phyloP scores from a whole-genome alignment of 345 rosid genomes.

The Salix udensis region DNA sequence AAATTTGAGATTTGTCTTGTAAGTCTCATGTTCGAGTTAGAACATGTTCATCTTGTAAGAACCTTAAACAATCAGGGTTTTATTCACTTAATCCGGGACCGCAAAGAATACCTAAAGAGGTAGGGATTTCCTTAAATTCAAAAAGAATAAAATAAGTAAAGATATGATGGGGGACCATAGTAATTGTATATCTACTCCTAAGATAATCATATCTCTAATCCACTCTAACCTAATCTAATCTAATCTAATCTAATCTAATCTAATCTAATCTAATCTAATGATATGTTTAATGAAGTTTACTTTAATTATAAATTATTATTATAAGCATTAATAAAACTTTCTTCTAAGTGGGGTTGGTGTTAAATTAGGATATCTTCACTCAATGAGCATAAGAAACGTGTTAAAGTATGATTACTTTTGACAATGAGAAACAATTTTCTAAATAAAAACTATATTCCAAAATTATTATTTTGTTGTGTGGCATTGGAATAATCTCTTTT shows the following conservation, averaged over 20 bases:
- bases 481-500: neutral
- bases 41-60: too few species aligned
- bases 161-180: too few species aligned
- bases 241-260: neutral
- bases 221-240: neutral
- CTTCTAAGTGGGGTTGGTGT: conserved; percentile 1
- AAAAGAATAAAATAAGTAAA: too few species aligned
- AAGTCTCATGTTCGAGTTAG: too few species aligned
- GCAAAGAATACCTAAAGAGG: too few species aligned
- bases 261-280: neutral
- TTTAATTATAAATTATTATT: neutral
- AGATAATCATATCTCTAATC: conserved; percentile 5
- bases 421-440: neutral
- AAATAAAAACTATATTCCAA: neutral
- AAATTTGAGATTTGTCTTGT: too few species aligned
- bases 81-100: too few species aligned
- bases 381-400: neutral
- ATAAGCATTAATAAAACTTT: conserved; percentile 3
- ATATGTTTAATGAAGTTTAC: conserved; percentile 4
- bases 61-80: too few species aligned
- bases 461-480: too few species aligned
- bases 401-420: neutral
- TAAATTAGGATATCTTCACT: neutral
- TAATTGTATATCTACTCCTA: neutral
- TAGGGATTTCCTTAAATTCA: too few species aligned